Percentiles rank a stretch among this genome's conserved stretches.
These are phyloP conservation scores for Brettanomyces naardenensis DNA, from an alignment of 805 yeast genomes.

Conservation along the genomic window DNA sequence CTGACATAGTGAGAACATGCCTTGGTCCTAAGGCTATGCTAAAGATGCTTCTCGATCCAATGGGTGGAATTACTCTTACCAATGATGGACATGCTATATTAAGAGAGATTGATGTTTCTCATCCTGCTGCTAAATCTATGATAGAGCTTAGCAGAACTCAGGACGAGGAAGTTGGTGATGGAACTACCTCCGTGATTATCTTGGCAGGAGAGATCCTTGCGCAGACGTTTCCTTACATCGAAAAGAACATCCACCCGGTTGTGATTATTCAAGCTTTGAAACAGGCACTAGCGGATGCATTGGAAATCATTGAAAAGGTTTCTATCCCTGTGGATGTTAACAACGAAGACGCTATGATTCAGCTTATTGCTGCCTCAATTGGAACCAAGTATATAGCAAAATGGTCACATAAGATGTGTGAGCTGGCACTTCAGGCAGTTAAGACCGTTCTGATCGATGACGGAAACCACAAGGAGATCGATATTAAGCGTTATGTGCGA, in stretches of 20 bases:
- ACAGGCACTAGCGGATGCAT: slow-evolving; percentile 83
- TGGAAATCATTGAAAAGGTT: slow-evolving; percentile 76
- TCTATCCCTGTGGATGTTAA: slow-evolving; percentile 76
- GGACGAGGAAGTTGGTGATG: slow-evolving; percentile 88
- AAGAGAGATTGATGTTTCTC: slow-evolving; percentile 94
- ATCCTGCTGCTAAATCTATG: slow-evolving; percentile 99
- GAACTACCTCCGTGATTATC: slow-evolving; percentile 95
- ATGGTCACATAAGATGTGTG: slow-evolving; percentile 91
- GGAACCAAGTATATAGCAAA: slow-evolving; percentile 91
- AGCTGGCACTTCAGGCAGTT: slow-evolving; percentile 80
- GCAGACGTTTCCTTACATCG: slow-evolving; percentile 89
- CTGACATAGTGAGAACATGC: slow-evolving; percentile 95
- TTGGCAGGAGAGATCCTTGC: slow-evolving; percentile 96
- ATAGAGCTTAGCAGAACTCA: slow-evolving; percentile 94
- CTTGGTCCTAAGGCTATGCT: slow-evolving; percentile 99
- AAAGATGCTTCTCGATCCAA: slow-evolving; percentile 94
- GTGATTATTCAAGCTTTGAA: slow-evolving; percentile 91
- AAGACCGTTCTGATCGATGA: slow-evolving; percentile 67
- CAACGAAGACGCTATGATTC: slow-evolving; percentile 81
- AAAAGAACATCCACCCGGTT: slow-evolving; percentile 94
- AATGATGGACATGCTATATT: slow-evolving; percentile 98
- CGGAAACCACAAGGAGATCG: slow-evolving; percentile 69
- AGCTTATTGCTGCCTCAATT: slow-evolving; percentile 81
- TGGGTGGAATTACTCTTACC: slow-evolving; percentile 92
- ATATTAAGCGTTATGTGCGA: slow-evolving; percentile 85